These are phyloP conservation scores for Hypoxylon subgilvum DNA, from an alignment of 495 filamentous ascomycete genomes.

Conservation along the genomic window DNA sequence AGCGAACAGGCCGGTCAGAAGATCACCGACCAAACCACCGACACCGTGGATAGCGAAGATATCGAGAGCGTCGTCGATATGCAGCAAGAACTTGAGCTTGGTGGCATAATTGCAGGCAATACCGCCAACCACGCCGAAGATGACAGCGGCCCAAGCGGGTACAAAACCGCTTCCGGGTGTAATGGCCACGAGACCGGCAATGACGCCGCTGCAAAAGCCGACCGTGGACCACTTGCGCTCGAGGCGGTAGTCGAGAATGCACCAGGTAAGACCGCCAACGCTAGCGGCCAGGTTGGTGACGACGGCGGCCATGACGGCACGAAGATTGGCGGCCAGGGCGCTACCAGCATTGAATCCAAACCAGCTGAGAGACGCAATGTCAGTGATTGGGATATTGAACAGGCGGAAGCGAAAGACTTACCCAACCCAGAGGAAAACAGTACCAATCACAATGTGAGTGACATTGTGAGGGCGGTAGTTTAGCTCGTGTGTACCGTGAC, in stretches of 20 bases:
- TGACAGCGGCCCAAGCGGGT: slow-evolving; percentile 85
- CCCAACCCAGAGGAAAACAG: slow-evolving; percentile 96
- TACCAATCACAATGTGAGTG: slow-evolving; percentile 93
- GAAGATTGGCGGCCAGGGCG: slow-evolving; percentile 93
- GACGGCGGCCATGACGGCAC: slow-evolving; percentile 96
- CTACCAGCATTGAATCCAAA: slow-evolving; percentile 98
- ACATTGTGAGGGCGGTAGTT: slow-evolving; percentile 97
- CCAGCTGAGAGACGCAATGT: no score
- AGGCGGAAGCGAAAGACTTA: no score
- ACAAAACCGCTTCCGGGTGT: slow-evolving; percentile 89
- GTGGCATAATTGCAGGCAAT: slow-evolving; percentile 91
- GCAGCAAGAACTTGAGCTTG: slow-evolving; percentile 82
- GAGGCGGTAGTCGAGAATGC: slow-evolving; percentile 89
- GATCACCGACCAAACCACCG: slow-evolving; percentile 76
- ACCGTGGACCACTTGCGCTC: slow-evolving; percentile 99
- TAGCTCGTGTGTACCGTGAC: slow-evolving; percentile 73
- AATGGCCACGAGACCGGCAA: slow-evolving; percentile 87
- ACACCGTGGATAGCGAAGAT: slow-evolving; percentile 82
- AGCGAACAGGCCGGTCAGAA: slow-evolving; percentile 80
- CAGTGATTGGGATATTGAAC: no score
- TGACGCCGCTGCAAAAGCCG: slow-evolving; percentile 95
- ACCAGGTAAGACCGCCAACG: slow-evolving; percentile 88
- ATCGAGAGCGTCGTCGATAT: slow-evolving; percentile 78
- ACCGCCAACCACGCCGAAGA: slow-evolving; percentile 84
- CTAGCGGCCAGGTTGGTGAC: slow-evolving; percentile 92